phyloP scores from a whole-genome alignment of 1,284 basidiomycete genomes.

The Phylloboletellus chloephorus region DNA sequence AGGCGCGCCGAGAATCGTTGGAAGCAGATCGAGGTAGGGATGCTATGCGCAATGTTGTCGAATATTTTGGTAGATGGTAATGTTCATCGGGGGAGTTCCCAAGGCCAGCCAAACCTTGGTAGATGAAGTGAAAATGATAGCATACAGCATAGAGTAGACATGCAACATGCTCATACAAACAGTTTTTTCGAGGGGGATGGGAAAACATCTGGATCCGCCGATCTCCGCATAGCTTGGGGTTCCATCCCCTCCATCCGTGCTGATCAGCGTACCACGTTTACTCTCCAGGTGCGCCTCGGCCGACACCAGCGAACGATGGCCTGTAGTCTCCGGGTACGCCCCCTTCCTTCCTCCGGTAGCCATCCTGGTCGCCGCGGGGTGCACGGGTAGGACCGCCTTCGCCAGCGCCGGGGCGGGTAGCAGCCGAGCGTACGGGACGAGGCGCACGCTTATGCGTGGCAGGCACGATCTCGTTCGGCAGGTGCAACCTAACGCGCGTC shows the following conservation, averaged over 20 bases:
- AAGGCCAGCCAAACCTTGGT: too few species aligned
- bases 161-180: slow-evolving; percentile 38
- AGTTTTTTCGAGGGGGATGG: slow-evolving; percentile 31
- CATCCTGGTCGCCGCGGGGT: slow-evolving; percentile 84
- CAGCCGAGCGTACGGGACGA: slow-evolving; percentile 69
- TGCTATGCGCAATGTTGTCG: slow-evolving; percentile 21
- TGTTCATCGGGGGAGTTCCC: too few species aligned
- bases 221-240: slow-evolving; percentile 11
- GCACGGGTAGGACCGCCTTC: slow-evolving; percentile 79
- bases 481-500: slow-evolving; percentile 76
- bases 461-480: slow-evolving; percentile 91
- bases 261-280: slow-evolving; percentile 26
- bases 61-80: slow-evolving; percentile 24
- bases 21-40: slow-evolving; percentile 5
- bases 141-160: slow-evolving; percentile 37
- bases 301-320: slow-evolving; percentile 82
- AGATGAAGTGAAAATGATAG: slow-evolving; percentile 19
- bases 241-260: slow-evolving; percentile 9
- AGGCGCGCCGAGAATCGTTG: slow-evolving; percentile 17
- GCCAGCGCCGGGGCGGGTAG: slow-evolving; percentile 59
- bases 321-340: slow-evolving; percentile 76
- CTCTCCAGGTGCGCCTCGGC: slow-evolving; percentile 75
- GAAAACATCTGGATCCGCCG: slow-evolving; percentile 14
- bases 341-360: slow-evolving; percentile 85
- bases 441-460: slow-evolving; percentile 92